Conservation (phyloP, 352 stramenopile genomes). For the Phytopythium delawarense region DNA sequence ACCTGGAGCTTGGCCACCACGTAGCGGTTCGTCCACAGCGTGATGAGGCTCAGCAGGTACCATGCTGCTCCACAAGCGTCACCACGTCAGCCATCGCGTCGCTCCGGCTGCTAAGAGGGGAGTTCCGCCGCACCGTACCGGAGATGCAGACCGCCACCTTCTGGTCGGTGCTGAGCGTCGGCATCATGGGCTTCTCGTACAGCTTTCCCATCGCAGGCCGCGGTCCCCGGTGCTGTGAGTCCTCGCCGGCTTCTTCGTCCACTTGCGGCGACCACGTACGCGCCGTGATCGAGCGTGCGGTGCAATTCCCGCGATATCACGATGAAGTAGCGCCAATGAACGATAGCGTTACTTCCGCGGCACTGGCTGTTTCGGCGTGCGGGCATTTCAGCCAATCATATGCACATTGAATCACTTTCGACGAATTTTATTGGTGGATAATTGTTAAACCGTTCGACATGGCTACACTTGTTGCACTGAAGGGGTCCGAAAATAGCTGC, state of each 20-base stretch:
- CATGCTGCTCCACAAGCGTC: constrained; percentile 32
- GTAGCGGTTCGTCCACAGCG: constrained; percentile 84
- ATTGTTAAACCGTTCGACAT: background rate
- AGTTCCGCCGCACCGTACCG: constrained; percentile 22
- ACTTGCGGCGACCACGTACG: constrained; percentile 1
- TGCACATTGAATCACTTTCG: background rate
- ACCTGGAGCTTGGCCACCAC: constrained; percentile 69
- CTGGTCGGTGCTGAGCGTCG: constrained; percentile 29
- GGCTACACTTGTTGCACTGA: background rate
- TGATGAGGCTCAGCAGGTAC: constrained; percentile 77
- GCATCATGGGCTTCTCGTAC: constrained; percentile 23
- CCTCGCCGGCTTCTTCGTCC: background rate
- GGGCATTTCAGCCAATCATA: background rate
- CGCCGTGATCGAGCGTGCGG: background rate
- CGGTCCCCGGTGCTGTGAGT: background rate
- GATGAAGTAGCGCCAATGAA: background rate
- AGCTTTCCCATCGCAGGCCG: background rate
- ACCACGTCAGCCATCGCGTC: background rate
- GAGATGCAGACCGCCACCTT: constrained; percentile 63
- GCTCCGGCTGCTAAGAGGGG: background rate
- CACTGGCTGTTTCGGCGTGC: background rate
- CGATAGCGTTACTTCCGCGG: background rate
- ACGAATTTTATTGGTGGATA: background rate
- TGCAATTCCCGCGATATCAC: background rate
- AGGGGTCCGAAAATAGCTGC: background rate